These are phyloP conservation scores for Rhamnella rubrinervis DNA, from an alignment of 331 rosid genomes.

Conservation along the genomic window DNA sequence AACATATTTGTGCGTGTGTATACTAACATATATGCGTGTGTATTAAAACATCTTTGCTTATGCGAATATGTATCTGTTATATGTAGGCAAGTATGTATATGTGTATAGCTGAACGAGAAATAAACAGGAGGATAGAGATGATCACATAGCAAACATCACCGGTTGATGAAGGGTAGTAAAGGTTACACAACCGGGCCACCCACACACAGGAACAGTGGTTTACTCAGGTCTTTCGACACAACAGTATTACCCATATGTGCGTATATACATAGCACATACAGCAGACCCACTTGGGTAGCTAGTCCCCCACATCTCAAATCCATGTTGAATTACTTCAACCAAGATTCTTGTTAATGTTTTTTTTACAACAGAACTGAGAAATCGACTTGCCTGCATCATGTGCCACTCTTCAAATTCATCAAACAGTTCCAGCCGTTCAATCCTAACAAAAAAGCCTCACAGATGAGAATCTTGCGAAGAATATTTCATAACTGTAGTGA, in stretches of 20 bases:
- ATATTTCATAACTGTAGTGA: constrained; percentile 18
- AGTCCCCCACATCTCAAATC: constrained; percentile 3
- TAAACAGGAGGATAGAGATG: too few relatives aligned
- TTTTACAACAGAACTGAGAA: constrained; percentile 18
- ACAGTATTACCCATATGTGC: constrained; percentile 2
- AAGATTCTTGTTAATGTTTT: constrained; percentile 14
- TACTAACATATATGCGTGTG: too few relatives aligned
- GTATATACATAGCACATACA: not conserved
- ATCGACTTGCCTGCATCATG: constrained; percentile 89
- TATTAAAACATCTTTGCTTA: too few relatives aligned
- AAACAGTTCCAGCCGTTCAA: constrained; percentile 89
- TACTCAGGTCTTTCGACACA: constrained; percentile 7
- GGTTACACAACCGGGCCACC: not conserved
- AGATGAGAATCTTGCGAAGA: constrained; percentile 33
- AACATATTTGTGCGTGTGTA: not conserved
- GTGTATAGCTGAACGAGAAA: too few relatives aligned
- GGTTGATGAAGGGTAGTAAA: too few relatives aligned
- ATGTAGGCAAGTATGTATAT: too few relatives aligned
- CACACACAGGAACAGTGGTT: constrained; percentile 7
- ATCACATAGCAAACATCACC: too few relatives aligned
- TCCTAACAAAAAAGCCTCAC: constrained; percentile 51
- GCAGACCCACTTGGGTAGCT: constrained; percentile 5
- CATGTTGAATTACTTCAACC: not conserved
- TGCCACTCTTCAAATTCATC: constrained; percentile 99
- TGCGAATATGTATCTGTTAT: too few relatives aligned